Conservation (phyloP, 1,284 basidiomycete species). For the Tetrapyrgos nigripes region DNA sequence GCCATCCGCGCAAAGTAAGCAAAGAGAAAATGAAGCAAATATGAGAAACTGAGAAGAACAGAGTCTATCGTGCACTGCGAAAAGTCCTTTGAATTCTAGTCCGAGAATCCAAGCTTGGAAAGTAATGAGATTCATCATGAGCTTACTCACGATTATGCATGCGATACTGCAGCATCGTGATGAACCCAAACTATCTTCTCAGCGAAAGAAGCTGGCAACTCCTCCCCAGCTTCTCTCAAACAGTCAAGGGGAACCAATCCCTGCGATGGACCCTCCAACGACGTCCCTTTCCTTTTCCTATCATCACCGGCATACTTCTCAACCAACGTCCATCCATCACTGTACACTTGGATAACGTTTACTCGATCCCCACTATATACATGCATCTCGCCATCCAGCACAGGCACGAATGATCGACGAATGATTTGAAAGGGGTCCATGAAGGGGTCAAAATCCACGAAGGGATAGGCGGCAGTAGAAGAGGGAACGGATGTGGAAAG, state of each 20-base stretch:
- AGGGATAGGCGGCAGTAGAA: too few relatives aligned
- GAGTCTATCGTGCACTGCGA: too few relatives aligned
- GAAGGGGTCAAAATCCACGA: constrained; percentile 49
- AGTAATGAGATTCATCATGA: too few relatives aligned
- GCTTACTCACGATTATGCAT: too few relatives aligned
- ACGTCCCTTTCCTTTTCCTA: constrained; percentile 27
- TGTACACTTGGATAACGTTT: constrained; percentile 57
- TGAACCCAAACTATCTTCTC: constrained; percentile 55
- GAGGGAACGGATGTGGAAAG: background rate
- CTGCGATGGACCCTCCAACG: constrained; percentile 19
- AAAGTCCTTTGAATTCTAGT: too few relatives aligned
- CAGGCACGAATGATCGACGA: constrained; percentile 61
- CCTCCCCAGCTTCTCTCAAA: constrained; percentile 52
- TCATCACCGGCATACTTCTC: constrained; percentile 42
- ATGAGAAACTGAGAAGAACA: too few relatives aligned
- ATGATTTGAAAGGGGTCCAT: constrained; percentile 50
- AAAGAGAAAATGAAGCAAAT: too few relatives aligned
- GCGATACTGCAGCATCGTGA: constrained; percentile 1
- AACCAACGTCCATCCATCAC: constrained; percentile 72
- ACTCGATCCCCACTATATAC: constrained; percentile 60
- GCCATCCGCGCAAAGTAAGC: too few relatives aligned
- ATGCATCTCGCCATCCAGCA: constrained; percentile 62
- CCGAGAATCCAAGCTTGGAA: too few relatives aligned
- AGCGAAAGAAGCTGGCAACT: constrained; percentile 57
- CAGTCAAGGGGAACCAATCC: constrained; percentile 68